Base-by-base conservation (phyloP, 1,139 yeast genomes). In the Hansenula sp. region DNA sequence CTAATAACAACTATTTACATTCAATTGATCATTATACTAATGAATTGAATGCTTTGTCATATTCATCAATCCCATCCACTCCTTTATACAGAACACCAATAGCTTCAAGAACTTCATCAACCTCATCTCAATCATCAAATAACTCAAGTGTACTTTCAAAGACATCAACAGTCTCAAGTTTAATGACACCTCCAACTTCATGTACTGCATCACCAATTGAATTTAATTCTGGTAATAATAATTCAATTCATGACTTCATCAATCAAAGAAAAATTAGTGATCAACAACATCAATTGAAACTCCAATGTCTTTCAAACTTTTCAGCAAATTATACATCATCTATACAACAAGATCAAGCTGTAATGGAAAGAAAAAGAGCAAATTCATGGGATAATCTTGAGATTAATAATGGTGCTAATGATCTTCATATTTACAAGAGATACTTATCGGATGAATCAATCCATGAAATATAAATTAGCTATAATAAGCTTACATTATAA, bases 131-230 rank as follows among this genome's bases (percentile, higher is more conserved):
- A 19, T 29, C 37, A 7, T 26, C 37, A 5, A 17, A 9, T 6
- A 10, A 17, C 2, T 33, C 32, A 7, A 24, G 21, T 17, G 12
- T 29, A n/a, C 4, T 31, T 1, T 24, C 31, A 8, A 22, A 16
- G 10, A 41, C 46, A 30, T 42, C 44, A 10, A 41, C 48, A 4
- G 33, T 40, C 4, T 40, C 46, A 4, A 40, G 46, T 2, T 33
- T 48, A 18, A 43, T 49, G 5, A 53, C 57, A 1, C 59, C 59
- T 7, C 55, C 57, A 36, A 47, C 47, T 18, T 52, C 56, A 16
- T 44, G 54, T n/a, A 35, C 47, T 12, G 53, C 56, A 2, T 53
- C 57, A 16, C 59, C 59, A n/a, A 42, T 53, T 25, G 48, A 51
- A 25, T 13, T 19, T n/a, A 33, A 14, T 34, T 20, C 27, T 28